Percentiles rank a stretch among this genome's conserved stretches.
Conservation (phyloP, 305 asterid genomes). For the Fraxinus paxiana region DNA sequence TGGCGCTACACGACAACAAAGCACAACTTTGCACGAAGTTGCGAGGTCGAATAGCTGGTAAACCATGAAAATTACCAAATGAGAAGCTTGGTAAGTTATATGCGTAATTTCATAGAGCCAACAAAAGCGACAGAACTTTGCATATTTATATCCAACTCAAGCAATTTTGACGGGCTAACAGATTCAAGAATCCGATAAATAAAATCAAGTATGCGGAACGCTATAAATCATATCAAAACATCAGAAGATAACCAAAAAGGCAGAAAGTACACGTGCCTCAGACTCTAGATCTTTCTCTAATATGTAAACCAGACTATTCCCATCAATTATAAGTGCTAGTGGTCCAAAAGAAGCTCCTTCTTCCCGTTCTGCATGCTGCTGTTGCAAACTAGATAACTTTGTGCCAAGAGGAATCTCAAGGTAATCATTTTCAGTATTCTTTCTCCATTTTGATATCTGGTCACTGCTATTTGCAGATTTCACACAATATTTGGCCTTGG, state of each 20-base stretch:
- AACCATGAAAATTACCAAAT: constrained; percentile 27
- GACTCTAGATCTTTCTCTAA: constrained; percentile 85
- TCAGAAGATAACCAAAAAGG: not conserved
- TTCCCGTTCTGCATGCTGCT: constrained; percentile 39
- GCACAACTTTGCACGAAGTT: constrained; percentile 77
- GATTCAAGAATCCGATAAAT: constrained; percentile 10
- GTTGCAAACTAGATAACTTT: constrained; percentile 38
- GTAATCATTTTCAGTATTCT: constrained; percentile 44
- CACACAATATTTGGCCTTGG: constrained; percentile 56
- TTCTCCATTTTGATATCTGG: constrained; percentile 32
- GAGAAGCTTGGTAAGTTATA: constrained; percentile 27
- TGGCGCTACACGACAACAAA: constrained; percentile 97
- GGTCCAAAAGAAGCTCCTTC: constrained; percentile 47
- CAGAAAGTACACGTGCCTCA: constrained; percentile 49
- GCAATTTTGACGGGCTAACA: constrained; percentile 8
- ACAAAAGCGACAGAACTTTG: constrained; percentile 14
- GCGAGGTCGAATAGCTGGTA: constrained; percentile 89
- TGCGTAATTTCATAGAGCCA: constrained; percentile 5
- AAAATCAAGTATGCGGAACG: constrained; percentile 24
- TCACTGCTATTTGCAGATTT: constrained; percentile 37
- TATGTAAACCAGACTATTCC: constrained; percentile 91
- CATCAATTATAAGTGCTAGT: constrained; percentile 91
- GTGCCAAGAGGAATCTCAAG: constrained; percentile 44
- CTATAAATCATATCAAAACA: constrained; percentile 11
- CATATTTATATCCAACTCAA: constrained; percentile 2